Base-by-base conservation (phyloP, 169 alveolate species). In the Toxoplasma gondii region DNA sequence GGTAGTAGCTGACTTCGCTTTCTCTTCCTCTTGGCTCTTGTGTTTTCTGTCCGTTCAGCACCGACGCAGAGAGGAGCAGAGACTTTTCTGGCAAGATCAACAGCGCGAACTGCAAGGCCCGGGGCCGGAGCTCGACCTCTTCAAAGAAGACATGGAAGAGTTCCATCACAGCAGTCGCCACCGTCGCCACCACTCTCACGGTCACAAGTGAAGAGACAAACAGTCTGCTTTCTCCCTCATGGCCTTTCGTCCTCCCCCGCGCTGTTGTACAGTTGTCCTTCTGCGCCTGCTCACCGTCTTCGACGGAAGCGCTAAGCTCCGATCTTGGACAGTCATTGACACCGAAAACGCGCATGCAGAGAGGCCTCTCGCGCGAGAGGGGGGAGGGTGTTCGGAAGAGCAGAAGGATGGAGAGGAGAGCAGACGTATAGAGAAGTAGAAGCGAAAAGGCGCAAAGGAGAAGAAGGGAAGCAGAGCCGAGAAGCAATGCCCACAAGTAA, bases 51-150 rank as follows among this genome's bases (percentile, higher is more conserved):
- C 22, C 12, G 7, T 64, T 16, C 86, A 78, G 86, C 86, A 78
- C n/a, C 39, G 86, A 78, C 39, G 86, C 27, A 78, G 86, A 78
- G 86, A 78, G 45, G 86, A 78, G 44, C 86, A 78, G 86, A 19
- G 86, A 4, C 45, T 78, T 1, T 19, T 78, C 45, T 78, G 86
- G 86, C 49, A 38, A 45, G 86, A 78, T 7, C 86, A 78, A 27
- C 49, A 19, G 44, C 44, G n/a, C 39, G 49, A 29, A 45, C 7
- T 16, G 22, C 86, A 78, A 19, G 31, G n/a, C 10, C 43, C 4
- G 44, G 45, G 45, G 22, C 44, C 74, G 29, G 74, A 64, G 22
- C 74, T 27, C 74, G 74, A 27, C 29, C 5, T 64, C n/a, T 27
- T 64, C 34, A 16, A 31, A 64, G 74, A 64, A 7, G 74, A 64